Conservation (phyloP, 208 protist species). For the Leishmania arabica region DNA sequence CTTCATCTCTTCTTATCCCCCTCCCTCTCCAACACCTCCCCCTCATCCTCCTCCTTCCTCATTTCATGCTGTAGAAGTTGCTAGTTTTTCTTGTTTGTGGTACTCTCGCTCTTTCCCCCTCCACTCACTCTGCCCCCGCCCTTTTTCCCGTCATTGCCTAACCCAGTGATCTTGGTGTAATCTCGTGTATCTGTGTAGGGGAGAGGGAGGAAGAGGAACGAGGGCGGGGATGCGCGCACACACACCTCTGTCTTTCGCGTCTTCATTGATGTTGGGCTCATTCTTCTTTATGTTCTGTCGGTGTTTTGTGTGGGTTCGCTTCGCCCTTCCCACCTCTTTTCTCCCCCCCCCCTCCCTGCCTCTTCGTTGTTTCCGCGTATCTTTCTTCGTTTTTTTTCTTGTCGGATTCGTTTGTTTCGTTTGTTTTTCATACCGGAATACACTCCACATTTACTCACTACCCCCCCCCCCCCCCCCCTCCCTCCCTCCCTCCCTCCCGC, state of each 20-base stretch:
- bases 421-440: background rate
- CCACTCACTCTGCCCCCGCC: background rate
- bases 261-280: background rate
- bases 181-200: background rate
- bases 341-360: background rate
- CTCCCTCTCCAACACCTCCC: background rate
- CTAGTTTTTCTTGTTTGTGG: conserved; percentile 18
- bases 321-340: background rate
- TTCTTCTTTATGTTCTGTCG: background rate
- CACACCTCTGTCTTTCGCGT: background rate
- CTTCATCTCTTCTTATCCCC: background rate
- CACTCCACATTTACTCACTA: background rate
- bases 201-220: background rate
- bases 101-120: background rate
- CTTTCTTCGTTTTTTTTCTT: background rate
- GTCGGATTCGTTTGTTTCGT: background rate
- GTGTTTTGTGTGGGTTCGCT: background rate
- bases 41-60: background rate
- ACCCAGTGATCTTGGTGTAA: background rate
- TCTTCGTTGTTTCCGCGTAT: background rate
- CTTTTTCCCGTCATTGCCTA: background rate
- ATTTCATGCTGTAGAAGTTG: background rate
- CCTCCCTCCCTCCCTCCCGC: background rate
- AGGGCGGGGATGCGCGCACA: background rate
- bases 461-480: background rate